phyloP scores from a whole-genome alignment of 2,329 filamentous ascomycete species.

The Aureobasidium sp. region DNA sequence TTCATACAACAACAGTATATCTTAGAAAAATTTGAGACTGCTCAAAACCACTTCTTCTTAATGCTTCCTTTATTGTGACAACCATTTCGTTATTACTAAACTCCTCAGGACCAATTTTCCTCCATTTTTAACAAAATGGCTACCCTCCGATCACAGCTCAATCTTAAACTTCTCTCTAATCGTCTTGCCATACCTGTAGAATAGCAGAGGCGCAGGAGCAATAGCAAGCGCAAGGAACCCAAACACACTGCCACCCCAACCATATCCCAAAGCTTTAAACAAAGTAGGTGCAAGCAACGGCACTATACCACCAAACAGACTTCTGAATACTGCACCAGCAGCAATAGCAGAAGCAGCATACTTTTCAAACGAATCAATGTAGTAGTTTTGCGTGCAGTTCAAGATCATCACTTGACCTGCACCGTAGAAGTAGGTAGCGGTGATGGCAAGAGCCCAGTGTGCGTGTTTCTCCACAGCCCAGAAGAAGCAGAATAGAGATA shows the following conservation, averaged over 20 bases:
- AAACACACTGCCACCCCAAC: constrained; percentile 43
- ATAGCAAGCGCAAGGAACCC: constrained; percentile 37
- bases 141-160: constrained; percentile 18
- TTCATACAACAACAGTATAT: not conserved
- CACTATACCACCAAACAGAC: constrained; percentile 38
- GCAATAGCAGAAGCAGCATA: constrained; percentile 44
- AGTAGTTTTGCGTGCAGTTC: constrained; percentile 47
- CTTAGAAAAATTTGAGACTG: not conserved
- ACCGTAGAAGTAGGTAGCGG: constrained; percentile 40
- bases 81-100: not conserved
- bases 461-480: constrained; percentile 34
- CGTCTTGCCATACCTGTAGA: constrained; percentile 38
- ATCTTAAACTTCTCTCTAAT: constrained; percentile 39
- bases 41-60: not conserved
- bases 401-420: constrained; percentile 47
- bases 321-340: constrained; percentile 39
- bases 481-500: constrained; percentile 35
- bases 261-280: constrained; percentile 38
- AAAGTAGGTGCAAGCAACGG: constrained; percentile 37
- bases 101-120: too few species aligned
- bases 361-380: constrained; percentile 43
- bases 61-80: not conserved
- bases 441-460: constrained; percentile 34
- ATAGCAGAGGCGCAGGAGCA: constrained; percentile 42
- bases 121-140: not conserved